phyloP scores from a whole-genome alignment of 805 yeast genomes.

The Priceomyces haplophilus region DNA sequence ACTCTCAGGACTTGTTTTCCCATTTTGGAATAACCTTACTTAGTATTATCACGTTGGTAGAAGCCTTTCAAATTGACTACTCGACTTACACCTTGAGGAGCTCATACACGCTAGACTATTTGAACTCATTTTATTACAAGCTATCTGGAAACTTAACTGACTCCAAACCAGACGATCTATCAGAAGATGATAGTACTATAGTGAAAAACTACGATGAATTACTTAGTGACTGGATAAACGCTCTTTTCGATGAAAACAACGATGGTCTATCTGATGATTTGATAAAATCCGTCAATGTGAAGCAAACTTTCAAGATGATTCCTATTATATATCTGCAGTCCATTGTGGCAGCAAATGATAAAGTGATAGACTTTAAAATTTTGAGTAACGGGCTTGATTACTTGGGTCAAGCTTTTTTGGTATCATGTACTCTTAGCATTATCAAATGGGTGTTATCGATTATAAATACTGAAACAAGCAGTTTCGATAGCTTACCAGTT shows the following conservation, averaged over 20 bases:
- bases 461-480: conserved; percentile 11
- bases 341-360: conserved; percentile 54
- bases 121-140: conserved; percentile 31
- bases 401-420: conserved; percentile 74
- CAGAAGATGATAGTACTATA: conserved; percentile 30
- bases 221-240: conserved; percentile 67
- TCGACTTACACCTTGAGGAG: conserved; percentile 19
- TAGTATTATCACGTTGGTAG: conserved; percentile 24
- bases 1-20: conserved; percentile 64
- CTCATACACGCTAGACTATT: conserved; percentile 33
- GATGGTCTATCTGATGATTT: conserved; percentile 84
- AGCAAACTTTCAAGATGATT: conserved; percentile 64
- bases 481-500: conserved; percentile 13
- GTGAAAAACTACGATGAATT: conserved; percentile 32
- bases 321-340: conserved; percentile 77
- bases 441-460: conserved; percentile 29
- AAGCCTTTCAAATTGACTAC: conserved; percentile 25
- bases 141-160: conserved; percentile 30
- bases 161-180: conserved; percentile 9
- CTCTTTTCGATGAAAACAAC: conserved; percentile 62
- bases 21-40: conserved; percentile 63
- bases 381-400: conserved; percentile 81
- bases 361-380: conserved; percentile 55
- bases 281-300: conserved; percentile 60
- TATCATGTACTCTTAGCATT: conserved; percentile 46